These are phyloP conservation scores for Colletotrichum sidae DNA, from an alignment of 2,329 filamentous ascomycete species.

Conservation along the genomic window DNA sequence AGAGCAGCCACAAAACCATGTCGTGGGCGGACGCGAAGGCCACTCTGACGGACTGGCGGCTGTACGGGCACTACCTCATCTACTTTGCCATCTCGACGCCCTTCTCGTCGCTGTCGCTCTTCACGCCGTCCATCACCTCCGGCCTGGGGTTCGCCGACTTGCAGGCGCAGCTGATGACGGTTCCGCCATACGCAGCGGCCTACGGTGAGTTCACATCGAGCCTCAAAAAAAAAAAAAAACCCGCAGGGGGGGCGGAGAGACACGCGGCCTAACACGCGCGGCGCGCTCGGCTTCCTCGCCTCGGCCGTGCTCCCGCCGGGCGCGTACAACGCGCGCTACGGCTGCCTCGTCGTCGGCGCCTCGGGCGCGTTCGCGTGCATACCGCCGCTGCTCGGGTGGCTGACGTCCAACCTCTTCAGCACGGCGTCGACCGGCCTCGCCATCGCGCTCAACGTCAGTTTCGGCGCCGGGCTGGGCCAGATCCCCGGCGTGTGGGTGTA, in stretches of 20 bases:
- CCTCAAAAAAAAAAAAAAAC: too few species aligned
- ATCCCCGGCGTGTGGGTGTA: slow-evolving; percentile 82
- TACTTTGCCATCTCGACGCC: slow-evolving; percentile 61
- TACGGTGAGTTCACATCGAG: slow-evolving; percentile 54
- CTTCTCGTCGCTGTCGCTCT: slow-evolving; percentile 70
- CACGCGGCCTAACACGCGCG: not conserved
- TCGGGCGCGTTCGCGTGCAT: slow-evolving; percentile 77
- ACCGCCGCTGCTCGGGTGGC: slow-evolving; percentile 64
- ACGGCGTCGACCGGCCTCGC: slow-evolving; percentile 75
- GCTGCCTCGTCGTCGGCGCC: slow-evolving; percentile 75
- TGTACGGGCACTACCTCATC: slow-evolving; percentile 74
- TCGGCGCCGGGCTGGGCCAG: slow-evolving; percentile 75
- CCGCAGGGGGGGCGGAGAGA: not conserved
- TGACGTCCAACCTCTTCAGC: slow-evolving; percentile 62
- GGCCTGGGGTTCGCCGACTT: slow-evolving; percentile 64
- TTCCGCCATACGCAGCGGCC: slow-evolving; percentile 72
- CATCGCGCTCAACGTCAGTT: slow-evolving; percentile 76
- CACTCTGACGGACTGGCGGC: slow-evolving; percentile 72
- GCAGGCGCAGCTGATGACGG: slow-evolving; percentile 73
- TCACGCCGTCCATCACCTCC: slow-evolving; percentile 70
- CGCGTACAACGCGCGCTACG: slow-evolving; percentile 72
- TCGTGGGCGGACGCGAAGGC: slow-evolving; percentile 77
- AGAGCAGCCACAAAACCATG: slow-evolving; percentile 70
- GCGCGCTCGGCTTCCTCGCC: slow-evolving; percentile 64
- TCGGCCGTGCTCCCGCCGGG: slow-evolving; percentile 69